Base-by-base conservation (phyloP, 2,329 filamentous ascomycete genomes). In the Claviceps africana region DNA sequence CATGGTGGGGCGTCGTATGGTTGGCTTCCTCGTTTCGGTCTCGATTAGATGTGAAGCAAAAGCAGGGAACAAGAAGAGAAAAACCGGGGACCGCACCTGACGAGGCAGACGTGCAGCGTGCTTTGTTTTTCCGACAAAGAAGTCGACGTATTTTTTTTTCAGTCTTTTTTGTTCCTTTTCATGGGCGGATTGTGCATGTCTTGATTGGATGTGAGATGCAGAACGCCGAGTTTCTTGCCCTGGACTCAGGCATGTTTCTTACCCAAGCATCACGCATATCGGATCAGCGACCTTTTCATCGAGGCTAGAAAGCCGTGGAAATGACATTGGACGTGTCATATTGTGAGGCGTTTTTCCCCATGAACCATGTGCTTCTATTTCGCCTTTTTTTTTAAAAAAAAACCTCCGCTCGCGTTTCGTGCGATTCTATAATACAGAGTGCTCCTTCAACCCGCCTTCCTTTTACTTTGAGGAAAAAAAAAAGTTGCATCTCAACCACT, bases 1-100 rank as follows among this genome's bases (percentile, higher is more conserved):
- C 67, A 70, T 67, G 66, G 67, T 68, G 68, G 63, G 69, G 69
- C 69, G 69, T 71, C 69, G 68, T 67, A 65, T 61, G 69, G 69
- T 63, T 70, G 67, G 67, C 67, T 70, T 51, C 44, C 67, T 70
- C 67, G 64, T 70, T 70, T 69, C 17, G 67, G 62, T 70, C 66
- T 68, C 67, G 66, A 66, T 66, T 66, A 64, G 64, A 68, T 67
- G 61, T 62, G 63, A 66, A 64, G 65, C 64, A 63, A 65, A 48
- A 47, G 60, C 58, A 59, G 60, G 59, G 61, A 62, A 62, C 57
- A 63, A 58, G 63, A 60, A 11, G 63, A 58, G 63, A 60, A 61
- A 57, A 35, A 19, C n/a, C 42, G 21, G 21, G n/a, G 15, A 40
- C 31, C 48, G 25, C 39, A 53, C 61, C 61, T 63, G 61, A 65